Base-by-base conservation (phyloP, 2,329 filamentous ascomycete species). In the Laburnicola sp. region DNA sequence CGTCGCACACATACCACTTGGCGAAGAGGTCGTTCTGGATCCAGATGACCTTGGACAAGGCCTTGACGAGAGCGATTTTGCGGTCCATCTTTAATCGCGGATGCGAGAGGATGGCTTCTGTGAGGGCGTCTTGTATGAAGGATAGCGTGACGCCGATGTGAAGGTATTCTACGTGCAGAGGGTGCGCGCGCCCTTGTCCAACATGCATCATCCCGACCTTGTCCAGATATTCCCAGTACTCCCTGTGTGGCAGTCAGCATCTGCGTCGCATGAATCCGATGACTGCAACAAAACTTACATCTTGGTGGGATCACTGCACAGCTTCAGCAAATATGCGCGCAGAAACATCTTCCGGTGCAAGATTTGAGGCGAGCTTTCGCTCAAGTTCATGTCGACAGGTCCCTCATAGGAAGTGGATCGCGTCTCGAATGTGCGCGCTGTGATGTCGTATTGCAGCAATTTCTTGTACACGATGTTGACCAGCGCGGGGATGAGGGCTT, bases 391-490 rank as follows among this genome's bases (percentile, higher is more conserved):
- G 53, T 89, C 86, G 10, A 88, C 78, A 2, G 85, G 84, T 0
- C 84, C 85, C 59, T 89, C 85, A 56, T 85, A 86, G 36, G 83
- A 84, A 6, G 80, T 82, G 48, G 79, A 77, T 40, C 79, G 72
- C 2, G 80, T 83, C 51, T 84, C 81, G 69, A 93, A 91, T 10
- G 88, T 87, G 46, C 87, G 82, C 1, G 89, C 88, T 3, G 89
- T 94, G 70, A 93, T 89, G 68, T 93, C 89, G 73, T 89, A 89
- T 64, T 86, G 83, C 8, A 93, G 78, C 0, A 94, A 81, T 69
- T 93, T 93, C 66, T 86, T 85, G 77, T 93, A 94, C 30, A 93
- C 87, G 53, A 91, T 88, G 73, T 92, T 91, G 65, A 93, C 88
- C 22, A 94, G 82, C 39, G 88, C 86, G 1, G 90, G 90, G 57